phyloP scores from a whole-genome alignment of 306 rosid species.

The Herpetospermum pedunculosum region DNA sequence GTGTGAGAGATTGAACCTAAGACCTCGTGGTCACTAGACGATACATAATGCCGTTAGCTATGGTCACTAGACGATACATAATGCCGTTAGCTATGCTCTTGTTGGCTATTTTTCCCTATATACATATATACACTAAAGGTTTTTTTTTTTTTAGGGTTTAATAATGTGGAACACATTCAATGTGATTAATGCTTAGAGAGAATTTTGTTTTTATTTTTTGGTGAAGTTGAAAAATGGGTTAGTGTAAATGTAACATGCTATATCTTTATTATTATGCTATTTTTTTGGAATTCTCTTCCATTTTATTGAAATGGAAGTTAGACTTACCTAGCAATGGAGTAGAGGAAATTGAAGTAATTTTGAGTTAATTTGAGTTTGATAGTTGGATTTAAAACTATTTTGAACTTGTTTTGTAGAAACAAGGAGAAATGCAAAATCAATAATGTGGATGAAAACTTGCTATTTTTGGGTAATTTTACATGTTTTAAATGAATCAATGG shows the following conservation, averaged over 20 bases:
- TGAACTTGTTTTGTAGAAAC: neutral
- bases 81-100: too few relatives aligned
- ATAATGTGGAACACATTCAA: neutral
- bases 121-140: neutral
- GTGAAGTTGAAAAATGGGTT: neutral
- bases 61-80: too few relatives aligned
- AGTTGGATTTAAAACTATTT: neutral
- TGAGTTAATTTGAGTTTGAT: neutral
- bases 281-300: neutral
- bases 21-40: too few relatives aligned
- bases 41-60: too few relatives aligned
- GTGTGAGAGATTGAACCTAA: too few relatives aligned
- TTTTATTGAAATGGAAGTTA: neutral
- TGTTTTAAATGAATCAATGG: neutral
- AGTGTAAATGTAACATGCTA: too few relatives aligned
- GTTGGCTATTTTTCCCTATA: too few relatives aligned
- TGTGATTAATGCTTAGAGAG: neutral
- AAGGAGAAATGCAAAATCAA: neutral
- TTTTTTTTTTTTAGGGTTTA: too few relatives aligned
- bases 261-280: too few relatives aligned
- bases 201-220: neutral
- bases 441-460: neutral
- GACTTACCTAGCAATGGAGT: neutral
- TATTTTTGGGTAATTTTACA: too few relatives aligned
- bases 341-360: neutral